Percentiles rank a stretch among this genome's conserved stretches.
Evolutionary conservation across 2,329 filamentous ascomycete species (phyloP).

Genomic region (Penicillium olsonii): DNA sequence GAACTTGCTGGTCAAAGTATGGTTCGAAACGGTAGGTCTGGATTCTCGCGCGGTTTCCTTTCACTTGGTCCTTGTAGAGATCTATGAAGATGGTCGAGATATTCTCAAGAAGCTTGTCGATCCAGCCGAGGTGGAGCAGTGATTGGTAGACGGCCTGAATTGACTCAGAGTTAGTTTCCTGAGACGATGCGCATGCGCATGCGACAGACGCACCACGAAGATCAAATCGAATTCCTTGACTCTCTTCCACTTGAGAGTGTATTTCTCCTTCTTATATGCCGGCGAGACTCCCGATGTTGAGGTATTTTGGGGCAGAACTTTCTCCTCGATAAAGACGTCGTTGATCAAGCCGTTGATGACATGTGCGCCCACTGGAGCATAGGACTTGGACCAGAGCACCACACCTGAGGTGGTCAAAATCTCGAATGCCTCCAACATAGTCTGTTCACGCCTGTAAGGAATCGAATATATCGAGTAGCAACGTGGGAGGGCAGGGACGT

Average conservation of each 20-base stretch:
- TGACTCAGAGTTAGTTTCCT: constrained; percentile 18
- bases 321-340: constrained; percentile 97
- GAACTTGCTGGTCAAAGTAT: constrained; percentile 92
- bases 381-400: constrained; percentile 91
- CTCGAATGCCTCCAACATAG: constrained; percentile 95
- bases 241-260: constrained; percentile 90
- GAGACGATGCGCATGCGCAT: constrained; percentile 7
- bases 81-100: constrained; percentile 89
- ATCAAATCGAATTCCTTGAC: constrained; percentile 92
- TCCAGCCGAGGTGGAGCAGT: constrained; percentile 91
- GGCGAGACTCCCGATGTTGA: constrained; percentile 65
- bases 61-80: constrained; percentile 85
- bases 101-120: constrained; percentile 94
- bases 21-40: constrained; percentile 84
- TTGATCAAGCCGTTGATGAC: constrained; percentile 93
- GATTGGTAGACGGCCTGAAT: constrained; percentile 91
- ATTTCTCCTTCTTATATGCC: constrained; percentile 85
- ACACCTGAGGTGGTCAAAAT: constrained; percentile 95
- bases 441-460: background rate
- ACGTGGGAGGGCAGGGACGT: constrained; percentile 21
- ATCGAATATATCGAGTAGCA: constrained; percentile 5
- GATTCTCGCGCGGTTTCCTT: constrained; percentile 73
- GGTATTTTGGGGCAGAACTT: constrained; percentile 60
- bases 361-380: constrained; percentile 74
- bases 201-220: constrained; percentile 71